phyloP scores from a whole-genome alignment of 257 asterid genomes.

The Nicotiana benthamiana region DNA sequence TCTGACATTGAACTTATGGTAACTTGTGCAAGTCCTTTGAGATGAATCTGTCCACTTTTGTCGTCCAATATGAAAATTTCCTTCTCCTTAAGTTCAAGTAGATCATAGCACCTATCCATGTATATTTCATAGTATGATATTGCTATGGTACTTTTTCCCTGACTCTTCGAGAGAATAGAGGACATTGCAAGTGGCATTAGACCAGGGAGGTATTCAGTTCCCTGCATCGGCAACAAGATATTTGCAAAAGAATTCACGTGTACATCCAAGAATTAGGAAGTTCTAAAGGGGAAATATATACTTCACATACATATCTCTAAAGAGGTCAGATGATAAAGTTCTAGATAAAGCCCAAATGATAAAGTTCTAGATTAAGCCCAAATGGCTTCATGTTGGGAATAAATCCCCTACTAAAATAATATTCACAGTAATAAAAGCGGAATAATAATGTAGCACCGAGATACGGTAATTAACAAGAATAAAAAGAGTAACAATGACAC shows the following conservation, averaged over 20 bases:
- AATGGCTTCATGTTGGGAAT: too few species aligned
- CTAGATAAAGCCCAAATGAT: neutral
- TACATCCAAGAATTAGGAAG: too few species aligned
- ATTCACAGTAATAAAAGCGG: too few species aligned
- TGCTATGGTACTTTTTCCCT: slow-evolving; percentile 26
- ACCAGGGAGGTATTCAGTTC: slow-evolving; percentile 69
- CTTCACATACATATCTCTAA: neutral
- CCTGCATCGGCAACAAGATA: slow-evolving; percentile 38
- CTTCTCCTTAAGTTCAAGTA: slow-evolving; percentile 58
- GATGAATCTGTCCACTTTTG: slow-evolving; percentile 65
- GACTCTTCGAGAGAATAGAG: slow-evolving; percentile 40
- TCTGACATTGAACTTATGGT: slow-evolving; percentile 39
- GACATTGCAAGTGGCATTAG: slow-evolving; percentile 64
- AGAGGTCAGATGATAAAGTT: neutral
- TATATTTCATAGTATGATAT: slow-evolving; percentile 85
- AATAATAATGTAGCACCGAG: too few species aligned
- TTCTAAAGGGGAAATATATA: neutral
- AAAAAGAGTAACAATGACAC: too few species aligned
- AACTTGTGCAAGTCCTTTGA: slow-evolving; percentile 66
- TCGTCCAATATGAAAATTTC: slow-evolving; percentile 60
- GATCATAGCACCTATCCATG: slow-evolving; percentile 76
- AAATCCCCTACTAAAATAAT: too few species aligned
- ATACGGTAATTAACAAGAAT: too few species aligned
- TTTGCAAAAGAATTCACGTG: neutral
- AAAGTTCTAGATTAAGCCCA: too few species aligned